Evolutionary conservation across 148 eudicot genomes (phyloP), one percentile per base, ranked within the genome.

Genomic region (Drosera capensis): DNA sequence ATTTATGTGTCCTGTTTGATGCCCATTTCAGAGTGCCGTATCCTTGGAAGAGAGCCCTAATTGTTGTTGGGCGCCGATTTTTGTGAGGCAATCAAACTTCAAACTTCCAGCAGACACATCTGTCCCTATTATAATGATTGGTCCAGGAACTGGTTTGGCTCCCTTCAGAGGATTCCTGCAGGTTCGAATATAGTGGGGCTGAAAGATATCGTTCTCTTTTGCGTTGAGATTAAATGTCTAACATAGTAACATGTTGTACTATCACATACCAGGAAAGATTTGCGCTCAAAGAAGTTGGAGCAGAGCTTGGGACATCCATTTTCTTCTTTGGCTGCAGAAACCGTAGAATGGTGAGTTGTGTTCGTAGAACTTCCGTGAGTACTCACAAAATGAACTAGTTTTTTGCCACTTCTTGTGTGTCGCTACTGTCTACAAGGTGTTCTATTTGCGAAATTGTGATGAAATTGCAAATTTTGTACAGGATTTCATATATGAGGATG

Each of bases 111-210:
- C 76, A 34, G 99, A 90, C 62, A 45, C 76, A 22, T 60, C 75
- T 40, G 65, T 81, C 45, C 99, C 99, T 22, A 54, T 90, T 43
- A 74, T 90, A 48, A 85, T 90, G 99, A 78, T 90, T 22, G 99
- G 99, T 17, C 99, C 99, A 35, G 99, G 99, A 19, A 90, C 99
- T 36, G 99, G 99, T 20, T 70, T 90, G 68, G 99, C 99, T 44
- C 99, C 99, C 42, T 90, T 90, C 55, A 75, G 99, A 68, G 99
- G 99, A 15, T 90, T 90, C 74, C 66, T 90, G 62, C 96, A 86
- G 96, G 96, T 86, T 44, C 24, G 62, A 35, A 21, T 2, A 17
- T 12, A 9, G 3, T 11, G 13, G 14, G 28, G 17, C 1, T 20
- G 20, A 23, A n/a, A n/a, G n/a, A n/a, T n/a, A n/a, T n/a, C n/a